Evolutionary conservation across 2,329 filamentous ascomycete species (phyloP).

Genomic region (Pleoardoris graminearum): DNA sequence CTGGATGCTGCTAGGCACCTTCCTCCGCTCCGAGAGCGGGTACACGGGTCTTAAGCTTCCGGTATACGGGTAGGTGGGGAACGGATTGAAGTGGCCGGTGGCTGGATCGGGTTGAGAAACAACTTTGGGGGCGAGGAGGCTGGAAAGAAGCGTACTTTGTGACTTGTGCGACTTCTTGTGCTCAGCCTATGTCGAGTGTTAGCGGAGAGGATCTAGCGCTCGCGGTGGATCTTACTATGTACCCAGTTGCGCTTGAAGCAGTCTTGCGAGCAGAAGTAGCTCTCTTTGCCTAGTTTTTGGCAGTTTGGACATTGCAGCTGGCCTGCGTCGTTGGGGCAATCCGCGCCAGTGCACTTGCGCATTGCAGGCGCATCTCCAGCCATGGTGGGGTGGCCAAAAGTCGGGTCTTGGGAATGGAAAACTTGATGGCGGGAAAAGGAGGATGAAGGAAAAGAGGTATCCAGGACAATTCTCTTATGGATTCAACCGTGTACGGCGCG

Average conservation of each 20-base stretch:
- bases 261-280: slow-evolving; percentile 96
- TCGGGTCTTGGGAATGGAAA: neutral
- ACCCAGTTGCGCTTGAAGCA: slow-evolving; percentile 99
- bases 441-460: neutral
- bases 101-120: slow-evolving; percentile 91
- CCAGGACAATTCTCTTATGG: neutral
- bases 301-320: slow-evolving; percentile 93
- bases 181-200: slow-evolving; percentile 60
- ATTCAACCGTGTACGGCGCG: neutral
- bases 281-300: slow-evolving; percentile 85
- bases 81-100: slow-evolving; percentile 88
- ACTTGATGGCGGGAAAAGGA: too few relatives aligned
- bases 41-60: slow-evolving; percentile 85
- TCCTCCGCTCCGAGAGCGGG: slow-evolving; percentile 44
- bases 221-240: slow-evolving; percentile 39
- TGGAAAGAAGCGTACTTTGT: slow-evolving; percentile 74
- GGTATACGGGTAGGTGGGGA: slow-evolving; percentile 82
- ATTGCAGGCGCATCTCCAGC: slow-evolving; percentile 47
- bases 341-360: slow-evolving; percentile 76
- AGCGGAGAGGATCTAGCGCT: slow-evolving; percentile 19
- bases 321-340: slow-evolving; percentile 86
- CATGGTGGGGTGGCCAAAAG: slow-evolving; percentile 24
- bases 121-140: slow-evolving; percentile 74
- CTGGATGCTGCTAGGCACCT: slow-evolving; percentile 76
- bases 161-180: slow-evolving; percentile 87